Evolutionary conservation across 768 basidiomycete species (phyloP), one percentile per base, ranked within the genome.

Genomic region (Hygrocybe coccinea): DNA sequence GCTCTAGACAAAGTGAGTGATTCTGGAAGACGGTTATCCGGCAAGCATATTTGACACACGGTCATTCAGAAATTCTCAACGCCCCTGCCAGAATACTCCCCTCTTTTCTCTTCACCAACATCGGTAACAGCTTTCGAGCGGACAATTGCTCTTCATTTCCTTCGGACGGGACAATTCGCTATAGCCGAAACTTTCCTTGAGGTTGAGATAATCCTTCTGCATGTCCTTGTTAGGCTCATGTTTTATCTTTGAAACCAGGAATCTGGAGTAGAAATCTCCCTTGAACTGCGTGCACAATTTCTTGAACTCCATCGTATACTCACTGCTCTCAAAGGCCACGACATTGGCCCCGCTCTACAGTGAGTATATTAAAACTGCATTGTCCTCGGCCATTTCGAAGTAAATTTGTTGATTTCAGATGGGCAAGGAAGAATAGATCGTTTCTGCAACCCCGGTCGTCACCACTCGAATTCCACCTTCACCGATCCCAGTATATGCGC

Each of bases 401-500:
- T 49, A 56, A 54, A 55, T 56, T n/a, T 38, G 53, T 33, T 47
- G 58, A 17, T 51, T n/a, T 24, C 54, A 97, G 94, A 57, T 98
- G 95, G 97, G 82, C 86, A 12, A 73, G 72, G 41, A 75, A 74
- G 52, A 85, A 95, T 63, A 78, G 80, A 25, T 53, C 64, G 2
- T 94, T 90, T 65, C 76, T 97, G 11, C 75, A 75, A 45, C 70
- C 76, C 5, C 85, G 87, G 33, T 81, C 81, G 8, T 95, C 94
- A 1, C 79, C 90, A 0, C 79, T 99, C 10, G 91, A 93, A 62
- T 99, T 95, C 67, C 76, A 87, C 65, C 80, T 98, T 24, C 91
- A 97, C 62, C 89, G 91, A 24, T 93, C 91, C 9, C 87, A 93
- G 67, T 97, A 91, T 67, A 80, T 97, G 52, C 84, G 85, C 3